Evolutionary conservation across 257 asterid genomes (phyloP).

Genomic region (Solanum chiquidenum): DNA sequence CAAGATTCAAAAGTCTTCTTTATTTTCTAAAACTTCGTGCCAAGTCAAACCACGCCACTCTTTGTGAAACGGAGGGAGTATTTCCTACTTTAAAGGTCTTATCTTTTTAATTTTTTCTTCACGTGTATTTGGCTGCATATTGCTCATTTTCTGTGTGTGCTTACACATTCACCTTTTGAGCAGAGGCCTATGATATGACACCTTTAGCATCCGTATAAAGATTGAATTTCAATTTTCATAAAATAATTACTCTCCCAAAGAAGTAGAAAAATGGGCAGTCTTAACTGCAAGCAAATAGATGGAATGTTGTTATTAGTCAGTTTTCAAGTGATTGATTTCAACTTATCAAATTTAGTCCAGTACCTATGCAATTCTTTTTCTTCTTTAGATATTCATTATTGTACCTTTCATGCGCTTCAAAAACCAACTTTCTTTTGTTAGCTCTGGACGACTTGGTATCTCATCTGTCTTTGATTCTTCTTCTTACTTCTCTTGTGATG

Average conservation of each 20-base stretch:
- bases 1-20: too few species aligned
- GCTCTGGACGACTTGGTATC: background rate
- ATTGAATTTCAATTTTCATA: background rate
- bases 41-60: too few species aligned
- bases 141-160: background rate
- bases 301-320: background rate
- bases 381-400: background rate
- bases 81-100: background rate
- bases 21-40: too few species aligned
- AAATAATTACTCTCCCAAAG: background rate
- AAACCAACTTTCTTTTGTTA: background rate
- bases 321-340: background rate
- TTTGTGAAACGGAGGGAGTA: too few species aligned
- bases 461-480: background rate
- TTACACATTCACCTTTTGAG: background rate
- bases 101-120: background rate
- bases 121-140: too few species aligned
- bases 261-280: background rate
- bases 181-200: background rate
- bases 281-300: background rate
- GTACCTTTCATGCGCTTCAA: background rate
- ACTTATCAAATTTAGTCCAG: background rate
- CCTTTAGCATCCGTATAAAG: background rate
- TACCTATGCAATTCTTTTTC: background rate
- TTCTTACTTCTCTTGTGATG: slow-evolving; percentile 12